Conservation (phyloP, 768 basidiomycete genomes). For the Grammothele lineata region DNA sequence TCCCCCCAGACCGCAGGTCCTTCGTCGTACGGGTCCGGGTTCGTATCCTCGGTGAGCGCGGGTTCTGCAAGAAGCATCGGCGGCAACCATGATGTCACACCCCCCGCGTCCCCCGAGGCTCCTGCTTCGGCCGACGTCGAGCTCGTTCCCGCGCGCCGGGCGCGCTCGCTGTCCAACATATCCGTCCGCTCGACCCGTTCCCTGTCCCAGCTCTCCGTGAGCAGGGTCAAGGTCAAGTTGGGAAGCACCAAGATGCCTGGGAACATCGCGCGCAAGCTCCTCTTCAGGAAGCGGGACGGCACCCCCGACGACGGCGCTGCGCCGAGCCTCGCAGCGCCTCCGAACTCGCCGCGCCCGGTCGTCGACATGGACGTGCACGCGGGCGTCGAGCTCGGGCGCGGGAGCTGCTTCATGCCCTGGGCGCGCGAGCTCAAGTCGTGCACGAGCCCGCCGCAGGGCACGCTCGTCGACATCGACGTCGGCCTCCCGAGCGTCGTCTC, state of each 20-base stretch:
- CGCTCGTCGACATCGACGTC: conserved; percentile 21
- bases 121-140: conserved; percentile 1
- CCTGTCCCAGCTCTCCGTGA: conserved; percentile 41
- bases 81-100: conserved; percentile 8
- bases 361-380: conserved; percentile 6
- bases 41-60: conserved; percentile 13
- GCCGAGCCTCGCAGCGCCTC: conserved; percentile 3
- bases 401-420: conserved; percentile 42
- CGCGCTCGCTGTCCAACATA: conserved; percentile 52
- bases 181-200: conserved; percentile 41
- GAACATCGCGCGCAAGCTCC: conserved; percentile 53
- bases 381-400: conserved; percentile 24
- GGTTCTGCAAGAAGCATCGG: too few species aligned
- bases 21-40: conserved; percentile 24
- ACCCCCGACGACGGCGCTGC: background rate
- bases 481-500: conserved; percentile 14
- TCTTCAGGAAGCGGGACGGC: conserved; percentile 38
- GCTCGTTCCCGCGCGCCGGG: conserved; percentile 39
- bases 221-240: conserved; percentile 45
- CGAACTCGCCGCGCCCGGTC: conserved; percentile 4
- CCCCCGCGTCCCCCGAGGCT: conserved; percentile 7
- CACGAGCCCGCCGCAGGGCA: conserved; percentile 15
- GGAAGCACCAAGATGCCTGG: conserved; percentile 40
- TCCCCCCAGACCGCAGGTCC: conserved; percentile 25
- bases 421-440: conserved; percentile 32